Conservation (phyloP, 495 filamentous ascomycete genomes). For the Cladorrhinum samala region DNA sequence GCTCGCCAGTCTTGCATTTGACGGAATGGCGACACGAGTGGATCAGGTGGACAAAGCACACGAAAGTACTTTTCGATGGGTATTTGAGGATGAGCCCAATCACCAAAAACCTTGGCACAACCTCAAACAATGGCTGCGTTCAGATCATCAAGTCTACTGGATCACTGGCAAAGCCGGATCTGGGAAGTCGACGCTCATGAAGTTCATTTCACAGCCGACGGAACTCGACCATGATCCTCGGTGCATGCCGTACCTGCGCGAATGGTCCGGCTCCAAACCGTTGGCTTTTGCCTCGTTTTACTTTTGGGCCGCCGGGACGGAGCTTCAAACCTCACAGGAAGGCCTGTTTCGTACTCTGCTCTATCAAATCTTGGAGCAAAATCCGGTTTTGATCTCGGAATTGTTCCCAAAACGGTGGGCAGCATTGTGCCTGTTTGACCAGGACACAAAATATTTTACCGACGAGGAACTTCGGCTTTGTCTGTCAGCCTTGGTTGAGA, state of each 20-base stretch:
- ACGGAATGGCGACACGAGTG: not conserved
- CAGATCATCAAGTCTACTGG: slow-evolving; percentile 3
- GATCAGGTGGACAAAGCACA: not conserved
- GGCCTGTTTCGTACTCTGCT: slow-evolving; percentile 17
- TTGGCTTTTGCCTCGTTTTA: slow-evolving; percentile 15
- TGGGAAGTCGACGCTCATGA: slow-evolving; percentile 8
- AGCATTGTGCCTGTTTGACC: slow-evolving; percentile 5
- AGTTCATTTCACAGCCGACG: not conserved
- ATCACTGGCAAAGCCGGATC: slow-evolving; percentile 5
- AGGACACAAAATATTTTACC: not conserved
- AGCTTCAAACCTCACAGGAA: slow-evolving; percentile 15
- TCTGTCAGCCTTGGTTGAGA: not conserved
- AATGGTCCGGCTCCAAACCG: not conserved
- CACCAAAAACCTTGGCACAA: not conserved
- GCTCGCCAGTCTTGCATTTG: not conserved
- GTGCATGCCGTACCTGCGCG: not conserved
- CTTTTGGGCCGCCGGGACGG: slow-evolving; percentile 19
- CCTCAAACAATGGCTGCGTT: not conserved
- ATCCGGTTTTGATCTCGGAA: slow-evolving; percentile 9
- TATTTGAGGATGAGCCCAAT: not conserved
- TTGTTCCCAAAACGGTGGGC: slow-evolving; percentile 21
- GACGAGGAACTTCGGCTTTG: not conserved
- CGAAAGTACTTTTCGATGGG: not conserved
- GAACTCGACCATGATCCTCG: not conserved
- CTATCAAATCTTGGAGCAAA: slow-evolving; percentile 8